phyloP scores from a whole-genome alignment of 768 basidiomycete species.

The Crassisporium funariophilum region DNA sequence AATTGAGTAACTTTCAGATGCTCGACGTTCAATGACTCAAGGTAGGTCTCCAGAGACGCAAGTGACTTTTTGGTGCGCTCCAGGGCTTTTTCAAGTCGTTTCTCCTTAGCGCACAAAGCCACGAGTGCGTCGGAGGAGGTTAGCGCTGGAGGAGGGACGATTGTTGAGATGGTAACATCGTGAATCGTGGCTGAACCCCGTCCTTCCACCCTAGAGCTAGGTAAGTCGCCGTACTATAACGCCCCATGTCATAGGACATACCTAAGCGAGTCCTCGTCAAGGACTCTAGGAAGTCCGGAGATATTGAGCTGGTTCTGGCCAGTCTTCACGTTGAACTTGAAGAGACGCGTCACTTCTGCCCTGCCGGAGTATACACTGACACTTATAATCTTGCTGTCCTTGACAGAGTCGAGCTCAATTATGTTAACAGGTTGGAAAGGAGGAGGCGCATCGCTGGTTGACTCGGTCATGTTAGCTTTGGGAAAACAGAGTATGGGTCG shows the following conservation, averaged over 20 bases:
- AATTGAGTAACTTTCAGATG: conserved; percentile 32
- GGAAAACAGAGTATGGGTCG: too few species aligned
- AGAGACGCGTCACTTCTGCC: conserved; percentile 44
- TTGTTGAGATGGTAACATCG: conserved; percentile 39
- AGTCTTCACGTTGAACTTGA: conserved; percentile 36
- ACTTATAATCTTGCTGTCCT: conserved; percentile 37
- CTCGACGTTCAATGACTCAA: conserved; percentile 35
- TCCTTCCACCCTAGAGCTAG: conserved; percentile 42
- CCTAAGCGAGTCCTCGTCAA: conserved; percentile 45
- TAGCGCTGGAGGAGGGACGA: conserved; percentile 15
- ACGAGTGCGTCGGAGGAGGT: conserved; percentile 29
- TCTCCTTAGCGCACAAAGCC: conserved; percentile 26
- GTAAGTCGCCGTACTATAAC: too few species aligned
- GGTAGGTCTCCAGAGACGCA: conserved; percentile 34
- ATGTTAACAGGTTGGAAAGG: background rate
- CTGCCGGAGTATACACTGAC: conserved; percentile 44
- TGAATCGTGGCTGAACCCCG: conserved; percentile 47
- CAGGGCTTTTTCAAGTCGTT: conserved; percentile 30
- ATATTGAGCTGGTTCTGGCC: conserved; percentile 46
- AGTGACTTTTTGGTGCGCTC: conserved; percentile 30
- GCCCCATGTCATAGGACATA: too few species aligned
- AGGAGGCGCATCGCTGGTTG: background rate
- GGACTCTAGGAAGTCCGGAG: conserved; percentile 36
- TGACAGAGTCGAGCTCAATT: conserved; percentile 14
- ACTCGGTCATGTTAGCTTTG: too few species aligned